phyloP scores from a whole-genome alignment of 768 basidiomycete genomes.

The Tylopilus balloui region DNA sequence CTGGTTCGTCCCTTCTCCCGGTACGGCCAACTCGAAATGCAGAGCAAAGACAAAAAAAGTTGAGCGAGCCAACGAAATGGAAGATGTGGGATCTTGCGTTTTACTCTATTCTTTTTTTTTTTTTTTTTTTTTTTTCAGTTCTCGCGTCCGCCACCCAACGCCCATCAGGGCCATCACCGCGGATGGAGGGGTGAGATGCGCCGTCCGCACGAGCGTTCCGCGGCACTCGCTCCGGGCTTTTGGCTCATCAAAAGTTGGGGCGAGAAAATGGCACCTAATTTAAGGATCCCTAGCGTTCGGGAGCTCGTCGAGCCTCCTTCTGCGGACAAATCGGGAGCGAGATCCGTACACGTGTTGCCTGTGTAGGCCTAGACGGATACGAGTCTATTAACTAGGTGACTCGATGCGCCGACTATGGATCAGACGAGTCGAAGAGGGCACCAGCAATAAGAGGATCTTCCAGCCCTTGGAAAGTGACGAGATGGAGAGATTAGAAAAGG shows the following conservation, averaged over 20 bases:
- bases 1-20: background rate
- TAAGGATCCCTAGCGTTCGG: background rate
- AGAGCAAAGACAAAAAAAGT: background rate
- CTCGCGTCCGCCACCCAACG: slow-evolving; percentile 8
- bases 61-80: slow-evolving; percentile 1
- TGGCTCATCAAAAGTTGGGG: slow-evolving; percentile 4
- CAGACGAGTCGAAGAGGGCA: slow-evolving; percentile 6
- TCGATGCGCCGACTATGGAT: background rate
- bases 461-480: slow-evolving; percentile 1
- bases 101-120: too few species aligned
- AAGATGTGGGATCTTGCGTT: slow-evolving; percentile 2
- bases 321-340: background rate
- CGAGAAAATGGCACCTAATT: background rate
- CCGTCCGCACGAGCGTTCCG: slow-evolving; percentile 17
- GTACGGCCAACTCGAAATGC: slow-evolving; percentile 1
- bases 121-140: background rate
- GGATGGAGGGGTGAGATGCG: background rate
- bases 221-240: slow-evolving; percentile 18
- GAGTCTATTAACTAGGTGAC: background rate
- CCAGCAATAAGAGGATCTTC: background rate
- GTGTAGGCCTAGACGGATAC: background rate
- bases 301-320: background rate
- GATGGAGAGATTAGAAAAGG: slow-evolving; percentile 3
- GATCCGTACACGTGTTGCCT: slow-evolving; percentile 13
- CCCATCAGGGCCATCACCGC: slow-evolving; percentile 18